These are phyloP conservation scores for Raphanus sativus DNA, from an alignment of 345 rosid species.

Conservation along the genomic window DNA sequence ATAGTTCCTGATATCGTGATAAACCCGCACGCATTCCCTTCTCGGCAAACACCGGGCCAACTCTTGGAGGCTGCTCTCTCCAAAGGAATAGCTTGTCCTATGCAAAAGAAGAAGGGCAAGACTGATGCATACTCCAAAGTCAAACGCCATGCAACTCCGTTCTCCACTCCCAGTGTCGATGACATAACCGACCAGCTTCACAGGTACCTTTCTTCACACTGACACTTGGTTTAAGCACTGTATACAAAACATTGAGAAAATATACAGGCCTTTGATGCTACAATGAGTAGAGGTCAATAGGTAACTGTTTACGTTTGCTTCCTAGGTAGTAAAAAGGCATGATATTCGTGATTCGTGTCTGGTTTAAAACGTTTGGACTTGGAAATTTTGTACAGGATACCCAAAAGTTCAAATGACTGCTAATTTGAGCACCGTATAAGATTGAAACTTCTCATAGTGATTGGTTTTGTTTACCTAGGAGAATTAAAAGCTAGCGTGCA, in stretches of 20 bases:
- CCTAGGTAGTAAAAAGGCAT: not conserved
- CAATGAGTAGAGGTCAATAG: not conserved
- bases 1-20: conserved; percentile 90
- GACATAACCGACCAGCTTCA: conserved; percentile 84
- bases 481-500: not conserved
- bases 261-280: not conserved
- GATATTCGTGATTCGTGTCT: not conserved
- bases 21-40: conserved; percentile 91
- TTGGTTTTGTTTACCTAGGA: not conserved
- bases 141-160: conserved; percentile 76
- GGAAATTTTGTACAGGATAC: not conserved
- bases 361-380: not conserved
- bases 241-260: not conserved
- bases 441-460: not conserved
- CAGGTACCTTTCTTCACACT: conserved; percentile 47
- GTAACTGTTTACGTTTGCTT: not conserved
- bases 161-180: conserved; percentile 68
- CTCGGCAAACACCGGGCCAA: conserved; percentile 93
- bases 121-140: conserved; percentile 54
- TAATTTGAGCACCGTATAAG: not conserved
- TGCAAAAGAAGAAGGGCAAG: conserved; percentile 26
- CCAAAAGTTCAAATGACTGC: not conserved
- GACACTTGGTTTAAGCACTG: not conserved
- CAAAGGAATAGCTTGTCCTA: conserved; percentile 81
- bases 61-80: conserved; percentile 90